Evolutionary conservation across 139 green algal genomes (phyloP), one percentile per base, ranked within the genome.

Genomic region (Closterium sp.): DNA sequence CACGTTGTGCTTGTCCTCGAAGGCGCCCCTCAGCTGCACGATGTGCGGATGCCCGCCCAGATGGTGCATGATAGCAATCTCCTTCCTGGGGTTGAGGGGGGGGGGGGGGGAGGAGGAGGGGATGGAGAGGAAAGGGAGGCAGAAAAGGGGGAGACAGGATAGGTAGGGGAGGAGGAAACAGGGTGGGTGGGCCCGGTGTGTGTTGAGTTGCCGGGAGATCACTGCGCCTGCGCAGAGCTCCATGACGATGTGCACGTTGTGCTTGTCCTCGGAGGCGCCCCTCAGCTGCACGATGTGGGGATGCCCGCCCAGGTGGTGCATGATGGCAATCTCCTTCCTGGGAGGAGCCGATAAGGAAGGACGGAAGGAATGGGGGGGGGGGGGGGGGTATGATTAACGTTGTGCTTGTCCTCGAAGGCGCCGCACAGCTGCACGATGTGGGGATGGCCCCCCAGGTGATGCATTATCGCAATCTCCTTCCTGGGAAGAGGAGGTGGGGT

Each of bases 181-280:
- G n/a, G n/a, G n/a, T n/a, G n/a, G n/a, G n/a, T n/a, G n/a, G n/a
- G n/a, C n/a, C n/a, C n/a, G n/a, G n/a, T n/a, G n/a, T n/a, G n/a
- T n/a, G n/a, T n/a, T n/a, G n/a, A n/a, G n/a, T n/a, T n/a, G n/a
- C n/a, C n/a, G n/a, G n/a, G n/a, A n/a, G n/a, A n/a, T n/a, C n/a
- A n/a, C n/a, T n/a, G n/a, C 84, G 25, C 32, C 84, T 21, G 31
- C 32, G 32, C 84, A 88, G 30, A 88, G 84, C 84, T 88, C 84
- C 84, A 88, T 88, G 84, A 88, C 84, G 32, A 88, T 32, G 84
- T 88, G 84, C 31, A 88, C 84, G 33, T 35, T 36, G 30, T 88
- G 31, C 84, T 88, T 88, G 32, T 88, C 84, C 84, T 88, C 84
- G 16, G 28, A 88, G 31, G 32, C 31, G 32, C 31, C 84, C 0